These are phyloP conservation scores for Diplogelasinospora grovesii DNA, from an alignment of 495 filamentous ascomycete species.

Conservation along the genomic window DNA sequence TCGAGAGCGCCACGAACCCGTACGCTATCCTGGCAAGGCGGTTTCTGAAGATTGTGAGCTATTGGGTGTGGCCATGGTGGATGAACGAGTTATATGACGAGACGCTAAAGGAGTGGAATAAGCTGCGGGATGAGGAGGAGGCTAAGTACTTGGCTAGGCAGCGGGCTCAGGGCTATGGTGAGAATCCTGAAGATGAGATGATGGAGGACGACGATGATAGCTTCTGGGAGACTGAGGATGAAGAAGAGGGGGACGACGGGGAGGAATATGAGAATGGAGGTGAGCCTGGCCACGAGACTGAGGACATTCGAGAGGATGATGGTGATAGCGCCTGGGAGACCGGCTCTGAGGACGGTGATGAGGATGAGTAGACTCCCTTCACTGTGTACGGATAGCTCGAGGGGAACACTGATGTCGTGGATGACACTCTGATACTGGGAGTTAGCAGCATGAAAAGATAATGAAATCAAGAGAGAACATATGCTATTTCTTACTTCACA, in stretches of 20 bases:
- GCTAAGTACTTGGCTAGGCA: no score
- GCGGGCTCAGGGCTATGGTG: no score
- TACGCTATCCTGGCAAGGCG: no score
- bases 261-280: background rate
- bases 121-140: no score
- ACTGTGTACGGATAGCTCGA: no score
- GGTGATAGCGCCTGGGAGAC: background rate
- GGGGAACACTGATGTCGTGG: constrained; percentile 4
- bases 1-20: no score
- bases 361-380: background rate
- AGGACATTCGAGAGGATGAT: background rate
- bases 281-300: background rate
- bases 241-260: constrained; percentile 10
- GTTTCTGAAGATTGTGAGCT: no score
- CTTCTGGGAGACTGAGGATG: constrained; percentile 28
- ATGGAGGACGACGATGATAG: constrained; percentile 31
- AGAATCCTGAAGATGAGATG: no score
- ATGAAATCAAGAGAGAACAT: background rate
- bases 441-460: constrained; percentile 29
- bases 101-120: no score
- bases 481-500: no score
- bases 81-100: no score
- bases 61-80: no score
- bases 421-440: constrained; percentile 31
- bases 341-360: background rate